Percentiles rank a stretch among this genome's conserved stretches.
phyloP scores from a whole-genome alignment of 2,329 filamentous ascomycete genomes.

The Ramichloridium luteum region DNA sequence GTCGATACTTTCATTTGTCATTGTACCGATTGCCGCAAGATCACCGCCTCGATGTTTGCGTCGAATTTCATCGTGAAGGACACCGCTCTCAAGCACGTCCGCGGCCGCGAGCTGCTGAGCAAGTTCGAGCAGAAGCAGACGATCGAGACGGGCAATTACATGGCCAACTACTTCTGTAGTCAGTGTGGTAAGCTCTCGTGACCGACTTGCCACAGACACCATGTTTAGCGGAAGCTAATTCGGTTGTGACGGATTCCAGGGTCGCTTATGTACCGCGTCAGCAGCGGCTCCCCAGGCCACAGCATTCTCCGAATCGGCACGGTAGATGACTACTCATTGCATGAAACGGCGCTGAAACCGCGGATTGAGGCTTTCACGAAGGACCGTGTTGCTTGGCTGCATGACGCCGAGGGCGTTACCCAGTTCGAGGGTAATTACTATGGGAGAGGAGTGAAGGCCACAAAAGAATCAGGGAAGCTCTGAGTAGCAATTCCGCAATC shows the following conservation, averaged over 20 bases:
- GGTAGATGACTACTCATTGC: slow-evolving; percentile 48
- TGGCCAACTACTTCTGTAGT: slow-evolving; percentile 51
- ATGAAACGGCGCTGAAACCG: slow-evolving; percentile 46
- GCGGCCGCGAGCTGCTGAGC: slow-evolving; percentile 41
- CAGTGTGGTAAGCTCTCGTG: slow-evolving; percentile 50
- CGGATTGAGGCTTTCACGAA: slow-evolving; percentile 41
- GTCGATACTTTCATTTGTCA: slow-evolving; percentile 45
- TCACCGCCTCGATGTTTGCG: slow-evolving; percentile 51
- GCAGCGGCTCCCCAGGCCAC: slow-evolving; percentile 32
- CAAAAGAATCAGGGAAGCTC: no score
- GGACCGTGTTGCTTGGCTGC: slow-evolving; percentile 31
- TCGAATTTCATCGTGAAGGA: slow-evolving; percentile 44
- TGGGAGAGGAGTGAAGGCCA: no score
- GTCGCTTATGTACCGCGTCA: slow-evolving; percentile 47
- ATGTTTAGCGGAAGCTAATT: no score
- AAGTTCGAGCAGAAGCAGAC: slow-evolving; percentile 37
- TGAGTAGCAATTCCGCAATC: no score
- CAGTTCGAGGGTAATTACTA: no score
- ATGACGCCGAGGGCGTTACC: not conserved
- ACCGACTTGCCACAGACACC: no score
- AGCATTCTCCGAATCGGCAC: slow-evolving; percentile 46
- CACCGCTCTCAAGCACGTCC: slow-evolving; percentile 35
- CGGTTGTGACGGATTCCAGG: no score
- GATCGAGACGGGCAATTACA: slow-evolving; percentile 35
- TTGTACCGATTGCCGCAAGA: slow-evolving; percentile 44